These are phyloP conservation scores for Cymbopogon citratus DNA, from an alignment of 176 grass and related monocot genomes.

Conservation along the genomic window DNA sequence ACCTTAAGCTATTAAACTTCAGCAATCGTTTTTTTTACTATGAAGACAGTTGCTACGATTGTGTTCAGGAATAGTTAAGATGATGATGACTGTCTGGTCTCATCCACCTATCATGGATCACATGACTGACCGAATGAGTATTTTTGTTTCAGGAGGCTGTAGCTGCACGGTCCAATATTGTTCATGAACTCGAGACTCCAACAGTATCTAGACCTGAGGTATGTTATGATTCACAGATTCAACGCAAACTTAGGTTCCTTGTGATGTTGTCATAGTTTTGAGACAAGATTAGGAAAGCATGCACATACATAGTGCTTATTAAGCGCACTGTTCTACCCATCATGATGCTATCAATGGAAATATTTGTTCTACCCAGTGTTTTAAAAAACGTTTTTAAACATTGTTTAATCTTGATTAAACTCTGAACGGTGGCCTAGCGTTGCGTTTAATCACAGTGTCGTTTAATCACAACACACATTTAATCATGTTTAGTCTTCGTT, in stretches of 20 bases:
- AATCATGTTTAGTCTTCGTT: too few species aligned
- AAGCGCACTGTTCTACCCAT: background rate
- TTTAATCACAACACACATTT: too few species aligned
- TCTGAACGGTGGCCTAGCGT: too few species aligned
- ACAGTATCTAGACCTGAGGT: conserved; percentile 49
- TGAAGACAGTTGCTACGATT: background rate
- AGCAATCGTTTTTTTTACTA: background rate
- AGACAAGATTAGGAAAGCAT: background rate
- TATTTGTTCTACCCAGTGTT: background rate
- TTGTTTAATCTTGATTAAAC: too few species aligned
- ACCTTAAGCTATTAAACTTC: background rate
- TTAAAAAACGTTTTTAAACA: too few species aligned
- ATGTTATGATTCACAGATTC: conserved; percentile 12
- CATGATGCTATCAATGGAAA: conserved; percentile 6
- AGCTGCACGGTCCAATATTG: conserved; percentile 57
- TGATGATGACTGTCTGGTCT: background rate
- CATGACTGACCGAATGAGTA: conserved; percentile 11
- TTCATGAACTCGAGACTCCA: conserved; percentile 58
- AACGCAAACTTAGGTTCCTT: background rate
- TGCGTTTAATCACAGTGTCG: too few species aligned
- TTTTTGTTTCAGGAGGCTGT: conserved; percentile 71
- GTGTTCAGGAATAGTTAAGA: background rate
- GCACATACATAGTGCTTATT: background rate
- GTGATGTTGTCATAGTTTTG: background rate
- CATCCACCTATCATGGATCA: background rate